phyloP scores from a whole-genome alignment of 1,139 yeast species.

The Geotrichum aggregatum region DNA sequence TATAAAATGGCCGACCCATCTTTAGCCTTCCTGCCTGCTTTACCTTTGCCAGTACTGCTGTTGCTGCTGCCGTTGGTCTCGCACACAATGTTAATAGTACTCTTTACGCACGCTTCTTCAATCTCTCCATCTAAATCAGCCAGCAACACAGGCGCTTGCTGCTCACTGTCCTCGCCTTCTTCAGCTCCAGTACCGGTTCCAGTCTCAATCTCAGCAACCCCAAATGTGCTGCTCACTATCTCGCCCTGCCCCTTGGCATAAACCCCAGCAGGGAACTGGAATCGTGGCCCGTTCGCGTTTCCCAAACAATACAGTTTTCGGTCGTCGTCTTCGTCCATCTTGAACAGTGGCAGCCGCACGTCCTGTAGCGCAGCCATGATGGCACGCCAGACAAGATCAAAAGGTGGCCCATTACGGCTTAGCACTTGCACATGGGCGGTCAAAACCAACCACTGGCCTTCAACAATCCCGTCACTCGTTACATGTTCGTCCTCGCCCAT shows the following conservation, averaged over 20 bases:
- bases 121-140: constrained; percentile 79
- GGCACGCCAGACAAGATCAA: constrained; percentile 73
- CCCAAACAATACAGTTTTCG: constrained; percentile 10
- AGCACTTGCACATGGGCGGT: constrained; percentile 74
- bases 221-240: constrained; percentile 54
- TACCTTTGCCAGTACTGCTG: constrained; percentile 19
- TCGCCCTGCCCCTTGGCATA: constrained; percentile 28
- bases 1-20: constrained; percentile 17
- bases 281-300: constrained; percentile 29
- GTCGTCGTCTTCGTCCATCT: constrained; percentile 36
- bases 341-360: constrained; percentile 63
- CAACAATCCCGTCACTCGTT: constrained; percentile 16
- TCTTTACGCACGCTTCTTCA: constrained; percentile 54
- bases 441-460: constrained; percentile 56
- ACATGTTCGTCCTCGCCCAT: constrained; percentile 22
- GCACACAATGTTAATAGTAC: constrained; percentile 44
- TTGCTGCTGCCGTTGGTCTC: constrained; percentile 15
- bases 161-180: no score
- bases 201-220: constrained; percentile 50
- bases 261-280: constrained; percentile 25
- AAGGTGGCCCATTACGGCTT: constrained; percentile 76
- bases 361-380: constrained; percentile 59
- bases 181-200: no score
- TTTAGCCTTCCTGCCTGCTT: not conserved
- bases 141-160: constrained; percentile 41